phyloP scores from a whole-genome alignment of 768 basidiomycete species.

The Podaxis sp. region DNA sequence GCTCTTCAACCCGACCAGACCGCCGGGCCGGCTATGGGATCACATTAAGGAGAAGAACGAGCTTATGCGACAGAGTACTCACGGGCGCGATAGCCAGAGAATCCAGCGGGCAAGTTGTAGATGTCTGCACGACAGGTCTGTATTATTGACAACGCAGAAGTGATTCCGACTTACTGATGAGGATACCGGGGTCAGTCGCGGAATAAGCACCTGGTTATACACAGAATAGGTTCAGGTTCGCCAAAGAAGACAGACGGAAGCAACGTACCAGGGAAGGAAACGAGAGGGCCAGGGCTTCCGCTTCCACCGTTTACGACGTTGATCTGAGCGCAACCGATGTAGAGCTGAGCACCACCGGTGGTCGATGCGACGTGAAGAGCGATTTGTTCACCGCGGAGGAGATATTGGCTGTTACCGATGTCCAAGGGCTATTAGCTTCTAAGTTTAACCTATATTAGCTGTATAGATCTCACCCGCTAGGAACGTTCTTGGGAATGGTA shows the following conservation, averaged over 20 bases:
- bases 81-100: neutral
- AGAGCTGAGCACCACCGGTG: constrained; percentile 32
- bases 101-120: neutral
- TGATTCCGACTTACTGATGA: neutral
- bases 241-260: neutral
- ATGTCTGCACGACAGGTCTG: neutral
- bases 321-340: constrained; percentile 36
- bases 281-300: constrained; percentile 28
- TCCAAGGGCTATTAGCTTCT: neutral
- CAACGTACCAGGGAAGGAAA: constrained; percentile 32
- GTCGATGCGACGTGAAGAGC: constrained; percentile 30
- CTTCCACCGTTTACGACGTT: constrained; percentile 31
- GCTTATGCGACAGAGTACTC: neutral
- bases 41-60: neutral
- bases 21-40: neutral
- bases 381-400: constrained; percentile 35
- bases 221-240: neutral
- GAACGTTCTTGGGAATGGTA: constrained; percentile 31
- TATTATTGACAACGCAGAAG: neutral
- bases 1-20: neutral
- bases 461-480: constrained; percentile 27
- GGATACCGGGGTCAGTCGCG: neutral
- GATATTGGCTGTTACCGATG: constrained; percentile 23
- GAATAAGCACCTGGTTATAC: neutral
- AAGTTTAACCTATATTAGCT: neutral